phyloP scores from a whole-genome alignment of 148 eudicot species.

The Persicaria tinctoria region DNA sequence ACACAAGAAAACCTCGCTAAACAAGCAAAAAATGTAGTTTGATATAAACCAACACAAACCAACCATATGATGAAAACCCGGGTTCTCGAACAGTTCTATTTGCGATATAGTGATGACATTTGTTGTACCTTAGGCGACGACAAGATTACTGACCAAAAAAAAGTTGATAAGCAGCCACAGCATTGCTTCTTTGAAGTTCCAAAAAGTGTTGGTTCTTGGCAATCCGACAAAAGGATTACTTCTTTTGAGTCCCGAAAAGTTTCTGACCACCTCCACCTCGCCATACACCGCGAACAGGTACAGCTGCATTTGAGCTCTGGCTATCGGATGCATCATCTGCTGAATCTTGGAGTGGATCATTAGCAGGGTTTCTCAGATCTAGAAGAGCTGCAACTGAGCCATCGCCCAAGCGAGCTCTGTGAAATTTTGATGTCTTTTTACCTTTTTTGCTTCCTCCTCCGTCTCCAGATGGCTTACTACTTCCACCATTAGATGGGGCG shows the following conservation, averaged over 20 bases:
- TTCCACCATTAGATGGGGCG: slow-evolving; percentile 17
- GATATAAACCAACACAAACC: no score
- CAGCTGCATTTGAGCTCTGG: slow-evolving; percentile 25
- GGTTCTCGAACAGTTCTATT: background rate
- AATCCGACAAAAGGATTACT: slow-evolving; percentile 13
- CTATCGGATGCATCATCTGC: slow-evolving; percentile 18
- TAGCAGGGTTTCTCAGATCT: slow-evolving; percentile 35
- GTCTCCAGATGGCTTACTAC: slow-evolving; percentile 23
- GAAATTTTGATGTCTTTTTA: slow-evolving; percentile 88
- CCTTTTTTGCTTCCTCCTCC: slow-evolving; percentile 44
- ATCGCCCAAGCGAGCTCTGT: slow-evolving; percentile 64
- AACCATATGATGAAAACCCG: no score
- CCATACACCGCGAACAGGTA: slow-evolving; percentile 73
- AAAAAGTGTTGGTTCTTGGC: background rate
- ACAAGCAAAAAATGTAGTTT: no score
- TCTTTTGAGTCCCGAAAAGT: slow-evolving; percentile 33
- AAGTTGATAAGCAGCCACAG: background rate
- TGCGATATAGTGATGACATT: background rate
- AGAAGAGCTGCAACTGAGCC: slow-evolving; percentile 48
- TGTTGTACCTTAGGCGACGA: background rate
- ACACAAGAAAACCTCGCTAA: no score
- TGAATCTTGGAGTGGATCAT: slow-evolving; percentile 29
- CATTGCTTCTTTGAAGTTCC: background rate
- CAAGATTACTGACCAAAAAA: slow-evolving; percentile 1
- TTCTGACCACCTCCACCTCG: slow-evolving; percentile 65